Percentiles rank a stretch among this genome's conserved stretches.
Conservation (phyloP, 2,329 filamentous ascomycete species). For the Fusarium fujikuroi region DNA sequence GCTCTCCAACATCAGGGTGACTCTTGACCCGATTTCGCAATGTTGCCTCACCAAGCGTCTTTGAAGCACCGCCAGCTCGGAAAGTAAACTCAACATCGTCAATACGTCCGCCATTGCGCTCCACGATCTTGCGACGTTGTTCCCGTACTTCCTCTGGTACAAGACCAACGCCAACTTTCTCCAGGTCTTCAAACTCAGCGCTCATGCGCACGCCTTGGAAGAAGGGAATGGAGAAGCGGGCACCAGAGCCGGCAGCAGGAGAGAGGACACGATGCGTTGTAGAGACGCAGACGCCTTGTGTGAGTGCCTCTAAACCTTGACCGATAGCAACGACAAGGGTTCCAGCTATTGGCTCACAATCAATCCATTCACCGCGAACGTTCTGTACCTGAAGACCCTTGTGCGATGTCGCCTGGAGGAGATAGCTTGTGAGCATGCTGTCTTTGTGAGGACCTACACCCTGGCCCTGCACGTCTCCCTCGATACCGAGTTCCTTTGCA, state of each 20-base stretch:
- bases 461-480: slow-evolving; percentile 58
- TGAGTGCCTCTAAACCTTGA: slow-evolving; percentile 87
- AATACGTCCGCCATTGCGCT: slow-evolving; percentile 64
- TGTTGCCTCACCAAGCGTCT: slow-evolving; percentile 82
- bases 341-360: slow-evolving; percentile 78
- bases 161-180: slow-evolving; percentile 63
- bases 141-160: slow-evolving; percentile 71
- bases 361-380: slow-evolving; percentile 80
- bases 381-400: slow-evolving; percentile 86
- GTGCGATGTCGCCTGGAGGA: slow-evolving; percentile 83
- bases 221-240: slow-evolving; percentile 84
- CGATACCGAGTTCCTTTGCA: slow-evolving; percentile 64
- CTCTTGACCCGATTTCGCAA: slow-evolving; percentile 86
- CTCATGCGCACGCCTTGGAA: slow-evolving; percentile 88
- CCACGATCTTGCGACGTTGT: slow-evolving; percentile 69
- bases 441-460: slow-evolving; percentile 86
- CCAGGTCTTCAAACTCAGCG: slow-evolving; percentile 82
- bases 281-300: slow-evolving; percentile 81
- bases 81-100: slow-evolving; percentile 92
- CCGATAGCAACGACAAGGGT: slow-evolving; percentile 90
- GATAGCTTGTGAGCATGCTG: slow-evolving; percentile 83
- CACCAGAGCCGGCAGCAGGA: slow-evolving; percentile 73
- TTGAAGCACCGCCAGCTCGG: slow-evolving; percentile 72
- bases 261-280: slow-evolving; percentile 88
- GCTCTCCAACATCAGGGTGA: slow-evolving; percentile 86